Conservation (phyloP, 2,329 filamentous ascomycete species). For the Cercospora sesami region DNA sequence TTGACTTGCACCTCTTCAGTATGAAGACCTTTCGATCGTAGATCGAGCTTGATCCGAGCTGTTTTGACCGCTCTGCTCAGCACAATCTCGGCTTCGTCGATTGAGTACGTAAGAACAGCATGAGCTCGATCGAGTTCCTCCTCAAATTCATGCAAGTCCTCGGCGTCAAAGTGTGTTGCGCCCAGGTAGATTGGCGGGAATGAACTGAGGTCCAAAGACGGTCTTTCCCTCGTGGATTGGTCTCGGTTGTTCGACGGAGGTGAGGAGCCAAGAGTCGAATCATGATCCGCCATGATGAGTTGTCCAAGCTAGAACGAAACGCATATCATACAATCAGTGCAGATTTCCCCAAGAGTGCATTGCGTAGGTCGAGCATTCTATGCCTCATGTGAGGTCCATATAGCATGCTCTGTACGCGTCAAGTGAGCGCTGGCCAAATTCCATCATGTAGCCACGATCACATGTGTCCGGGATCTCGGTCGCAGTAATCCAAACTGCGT, state of each 20-base stretch:
- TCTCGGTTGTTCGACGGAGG: not conserved
- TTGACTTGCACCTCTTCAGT: conserved; percentile 40
- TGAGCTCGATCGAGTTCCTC: conserved; percentile 57
- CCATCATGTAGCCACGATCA: not conserved
- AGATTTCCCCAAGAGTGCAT: not conserved
- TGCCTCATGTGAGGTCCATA: conserved; percentile 5
- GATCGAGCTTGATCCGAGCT: conserved; percentile 72
- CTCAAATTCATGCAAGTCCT: conserved; percentile 65
- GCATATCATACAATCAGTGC: not conserved
- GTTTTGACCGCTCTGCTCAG: conserved; percentile 71
- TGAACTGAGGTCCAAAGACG: conserved; percentile 43
- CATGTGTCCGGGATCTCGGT: not conserved
- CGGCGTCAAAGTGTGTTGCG: conserved; percentile 64
- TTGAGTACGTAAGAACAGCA: conserved; percentile 67
- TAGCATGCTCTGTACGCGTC: not conserved
- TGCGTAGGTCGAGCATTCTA: not conserved
- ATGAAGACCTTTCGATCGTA: conserved; percentile 65
- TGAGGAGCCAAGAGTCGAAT: conserved; percentile 11
- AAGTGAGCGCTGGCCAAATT: not conserved
- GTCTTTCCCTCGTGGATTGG: not conserved
- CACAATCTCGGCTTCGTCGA: conserved; percentile 70
- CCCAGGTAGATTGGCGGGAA: conserved; percentile 72
- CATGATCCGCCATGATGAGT: not conserved
- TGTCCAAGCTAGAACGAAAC: not conserved
- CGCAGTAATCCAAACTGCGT: not conserved